Percentiles rank a stretch among this genome's conserved stretches.
Evolutionary conservation across 1,139 yeast genomes (phyloP).

Genomic region (Suhomyces wounanorum): DNA sequence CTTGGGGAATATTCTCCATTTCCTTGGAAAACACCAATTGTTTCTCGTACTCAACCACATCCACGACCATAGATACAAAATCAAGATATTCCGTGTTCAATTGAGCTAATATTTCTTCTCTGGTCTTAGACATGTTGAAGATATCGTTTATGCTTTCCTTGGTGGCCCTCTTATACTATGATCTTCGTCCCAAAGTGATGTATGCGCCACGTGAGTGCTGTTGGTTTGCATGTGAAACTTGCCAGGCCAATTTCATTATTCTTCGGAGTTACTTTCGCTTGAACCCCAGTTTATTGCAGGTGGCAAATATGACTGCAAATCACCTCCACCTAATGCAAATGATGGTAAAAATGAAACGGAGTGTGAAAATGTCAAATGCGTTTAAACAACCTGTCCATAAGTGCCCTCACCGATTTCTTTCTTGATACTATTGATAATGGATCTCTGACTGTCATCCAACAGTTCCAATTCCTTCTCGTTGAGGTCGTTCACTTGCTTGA

Average conservation of each 20-base stretch:
- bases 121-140: conserved; percentile 9
- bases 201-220: background rate
- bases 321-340: background rate
- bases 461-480: conserved; percentile 62
- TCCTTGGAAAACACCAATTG: conserved; percentile 24
- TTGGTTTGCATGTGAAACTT: background rate
- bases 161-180: background rate
- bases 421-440: conserved; percentile 38
- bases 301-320: background rate
- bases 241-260: background rate
- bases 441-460: conserved; percentile 61
- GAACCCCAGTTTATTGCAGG: background rate
- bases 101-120: conserved; percentile 21
- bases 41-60: conserved; percentile 30
- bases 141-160: background rate
- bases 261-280: background rate
- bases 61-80: conserved; percentile 29
- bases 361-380: background rate
- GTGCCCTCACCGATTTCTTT: conserved; percentile 48
- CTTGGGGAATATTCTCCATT: conserved; percentile 33
- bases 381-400: conserved; percentile 35
- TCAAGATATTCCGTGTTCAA: conserved; percentile 29
- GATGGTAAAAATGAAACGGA: background rate
- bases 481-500: conserved; percentile 58
- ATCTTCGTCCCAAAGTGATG: background rate